Evolutionary conservation across 148 eudicot genomes (phyloP), one percentile per base, ranked within the genome.

Genomic region (Selenicereus undatus): DNA sequence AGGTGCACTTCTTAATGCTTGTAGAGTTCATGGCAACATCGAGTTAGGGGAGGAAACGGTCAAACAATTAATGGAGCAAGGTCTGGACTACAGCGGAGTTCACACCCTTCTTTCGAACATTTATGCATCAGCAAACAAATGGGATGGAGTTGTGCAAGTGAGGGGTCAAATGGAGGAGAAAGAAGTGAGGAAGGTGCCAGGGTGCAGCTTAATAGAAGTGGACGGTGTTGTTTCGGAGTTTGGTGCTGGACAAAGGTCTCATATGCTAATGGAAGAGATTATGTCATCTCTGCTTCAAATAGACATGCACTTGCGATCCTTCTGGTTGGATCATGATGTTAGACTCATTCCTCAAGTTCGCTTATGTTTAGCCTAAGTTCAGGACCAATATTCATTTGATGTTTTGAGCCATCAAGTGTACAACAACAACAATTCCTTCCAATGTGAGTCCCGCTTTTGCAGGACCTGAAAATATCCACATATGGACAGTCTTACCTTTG

Each of bases 1-100:
- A 83, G 91, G 93, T 42, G 92, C 95, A 29, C 66, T 93, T 56
- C 90, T 90, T 13, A 88, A 84, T 81, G 95, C 91, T 77, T 93
- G 91, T 70, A 78, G 92, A 73, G 84, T 89, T 74, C 88, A 86
- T 75, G 91, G 88, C 20, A 79, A 86, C 78, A 73, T 87, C 0
- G 85, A 88, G 48, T 9, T 89, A 35, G 95, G 91, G 20, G 79
- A 83, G 82, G 89, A 83, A 83, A 85, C 81, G 71, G 87, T 87
- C 54, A 70, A 84, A 50, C 81, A 76, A 18, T 79, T 90, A 83
- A 86, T 26, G 4, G 84, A 86, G 39, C 80, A 26, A 24, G 70
- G 85, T 20, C 86, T 88, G 32, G 91, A 90, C 70, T 86, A 78
- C 58, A 83, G 91, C 22, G 93, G 93, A 16, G 81, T 80, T 71